A percentile compares a stretch with the other conserved stretches of the same genome.
phyloP scores from a whole-genome alignment of 129 eudicot genomes.

The Saussurea involucrata region DNA sequence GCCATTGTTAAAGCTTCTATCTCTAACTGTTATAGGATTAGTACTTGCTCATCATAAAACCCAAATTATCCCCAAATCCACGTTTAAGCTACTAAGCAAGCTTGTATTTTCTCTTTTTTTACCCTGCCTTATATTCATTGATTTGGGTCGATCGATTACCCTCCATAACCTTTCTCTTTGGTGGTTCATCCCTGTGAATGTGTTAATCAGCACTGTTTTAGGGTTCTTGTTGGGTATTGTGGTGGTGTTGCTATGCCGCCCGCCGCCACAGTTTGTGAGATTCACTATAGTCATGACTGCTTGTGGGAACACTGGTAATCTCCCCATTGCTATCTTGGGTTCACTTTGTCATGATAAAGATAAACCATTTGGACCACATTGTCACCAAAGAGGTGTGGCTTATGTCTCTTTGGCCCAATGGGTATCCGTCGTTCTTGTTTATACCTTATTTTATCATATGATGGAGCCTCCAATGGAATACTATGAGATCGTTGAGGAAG shows the following conservation, averaged over 20 bases:
- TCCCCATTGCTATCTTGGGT: constrained; percentile 44
- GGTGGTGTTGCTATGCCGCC: constrained; percentile 39
- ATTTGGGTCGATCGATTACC: constrained; percentile 39
- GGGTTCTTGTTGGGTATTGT: constrained; percentile 44
- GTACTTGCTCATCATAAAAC: constrained; percentile 32
- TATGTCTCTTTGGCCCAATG: constrained; percentile 55
- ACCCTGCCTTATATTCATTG: constrained; percentile 49
- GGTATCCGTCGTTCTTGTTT: constrained; percentile 48
- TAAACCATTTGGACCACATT: constrained; percentile 34
- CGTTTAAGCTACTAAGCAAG: constrained; percentile 47
- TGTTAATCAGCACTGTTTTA: constrained; percentile 28
- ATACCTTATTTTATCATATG: constrained; percentile 52
- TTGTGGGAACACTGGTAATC: constrained; percentile 55
- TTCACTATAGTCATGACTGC: constrained; percentile 45
- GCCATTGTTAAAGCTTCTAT: constrained; percentile 40
- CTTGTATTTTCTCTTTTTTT: constrained; percentile 44
- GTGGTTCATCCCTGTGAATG: constrained; percentile 59
- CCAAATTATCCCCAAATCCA: constrained; percentile 41
- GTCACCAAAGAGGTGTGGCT: constrained; percentile 42
- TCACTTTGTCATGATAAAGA: constrained; percentile 39
- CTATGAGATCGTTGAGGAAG: constrained; percentile 37
- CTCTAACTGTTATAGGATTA: constrained; percentile 34
- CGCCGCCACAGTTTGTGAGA: constrained; percentile 39
- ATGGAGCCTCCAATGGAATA: constrained; percentile 54
- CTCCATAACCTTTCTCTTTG: constrained; percentile 29